Base-by-base conservation (phyloP, 139 green algal genomes). In the Dunaliella primolecta region DNA sequence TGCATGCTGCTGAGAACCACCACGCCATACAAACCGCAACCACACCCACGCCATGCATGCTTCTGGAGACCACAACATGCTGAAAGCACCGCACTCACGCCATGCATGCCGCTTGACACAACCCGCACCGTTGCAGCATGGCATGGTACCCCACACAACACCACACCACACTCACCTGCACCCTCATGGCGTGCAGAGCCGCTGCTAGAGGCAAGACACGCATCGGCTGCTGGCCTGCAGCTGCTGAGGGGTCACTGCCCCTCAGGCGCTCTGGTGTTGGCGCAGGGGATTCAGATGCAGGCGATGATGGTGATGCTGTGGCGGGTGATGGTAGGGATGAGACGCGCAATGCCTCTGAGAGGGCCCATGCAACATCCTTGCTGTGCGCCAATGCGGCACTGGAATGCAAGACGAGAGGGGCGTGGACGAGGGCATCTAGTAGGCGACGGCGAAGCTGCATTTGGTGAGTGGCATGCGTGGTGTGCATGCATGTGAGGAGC, bases 121-220 rank as follows among this genome's bases (percentile, higher is more conserved):
- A n/a, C n/a, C n/a, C n/a, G n/a, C n/a, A n/a, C n/a, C n/a, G n/a
- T n/a, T n/a, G n/a, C n/a, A n/a, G n/a, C n/a, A n/a, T n/a, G n/a
- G n/a, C n/a, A n/a, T n/a, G n/a, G n/a, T n/a, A n/a, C n/a, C n/a
- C n/a, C n/a, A n/a, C n/a, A n/a, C n/a, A n/a, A n/a, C n/a, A n/a
- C n/a, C n/a, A n/a, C n/a, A n/a, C n/a, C 3, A 3, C 30, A 23
- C 75, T 3, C 32, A 75, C 79, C 46, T 55, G 79, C 27, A 83
- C 37, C 38, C 79, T n/a, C 80, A 84, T 84, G 7, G 80, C 80
- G 30, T 84, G 80, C 31, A 84, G 29, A 3, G 55, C 30, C 20
- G 78, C 36, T 1, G 23, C 36, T 7, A 83, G 25, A 23, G 78
- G 78, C 24, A 30, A 27, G 37, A 74, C 27, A 2, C 35, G 76